Percentiles rank a stretch among this genome's conserved stretches.
Evolutionary conservation across 2,329 filamentous ascomycete genomes (phyloP).

Genomic region (Pseudogymnoascus pannorum): DNA sequence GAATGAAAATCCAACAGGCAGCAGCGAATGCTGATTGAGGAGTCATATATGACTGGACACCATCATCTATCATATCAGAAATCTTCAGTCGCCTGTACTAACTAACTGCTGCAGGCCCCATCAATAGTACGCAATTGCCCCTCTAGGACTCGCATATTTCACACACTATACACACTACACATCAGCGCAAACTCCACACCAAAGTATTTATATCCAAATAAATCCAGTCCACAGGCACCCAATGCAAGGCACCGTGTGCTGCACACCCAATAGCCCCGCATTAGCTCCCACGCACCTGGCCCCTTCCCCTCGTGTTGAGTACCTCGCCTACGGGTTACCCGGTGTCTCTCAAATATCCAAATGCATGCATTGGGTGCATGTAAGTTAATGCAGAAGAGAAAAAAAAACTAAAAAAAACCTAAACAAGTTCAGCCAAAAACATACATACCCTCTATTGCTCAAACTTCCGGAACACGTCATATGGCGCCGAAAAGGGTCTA

Average conservation of each 20-base stretch:
- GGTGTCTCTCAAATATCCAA: not conserved
- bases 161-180: not conserved
- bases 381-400: not conserved
- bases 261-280: not conserved
- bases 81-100: not conserved
- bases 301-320: not conserved
- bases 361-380: not conserved
- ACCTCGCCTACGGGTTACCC: not conserved
- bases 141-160: not conserved
- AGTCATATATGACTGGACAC: not conserved
- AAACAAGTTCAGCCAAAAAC: not conserved
- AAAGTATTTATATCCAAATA: not conserved
- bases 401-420: not conserved
- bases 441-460: not conserved
- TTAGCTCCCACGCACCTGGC: slow-evolving; percentile 3
- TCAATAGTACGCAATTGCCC: not conserved
- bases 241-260: slow-evolving; percentile 14
- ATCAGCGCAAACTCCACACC: not conserved
- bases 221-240: not conserved
- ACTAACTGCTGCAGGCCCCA: not conserved
- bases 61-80: not conserved
- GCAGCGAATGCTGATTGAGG: not conserved
- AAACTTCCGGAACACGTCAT: not conserved
- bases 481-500: too few relatives aligned
- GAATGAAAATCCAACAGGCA: not conserved